phyloP scores from a whole-genome alignment of 2,329 filamentous ascomycete genomes.

The Pseudogymnoascus sp. region DNA sequence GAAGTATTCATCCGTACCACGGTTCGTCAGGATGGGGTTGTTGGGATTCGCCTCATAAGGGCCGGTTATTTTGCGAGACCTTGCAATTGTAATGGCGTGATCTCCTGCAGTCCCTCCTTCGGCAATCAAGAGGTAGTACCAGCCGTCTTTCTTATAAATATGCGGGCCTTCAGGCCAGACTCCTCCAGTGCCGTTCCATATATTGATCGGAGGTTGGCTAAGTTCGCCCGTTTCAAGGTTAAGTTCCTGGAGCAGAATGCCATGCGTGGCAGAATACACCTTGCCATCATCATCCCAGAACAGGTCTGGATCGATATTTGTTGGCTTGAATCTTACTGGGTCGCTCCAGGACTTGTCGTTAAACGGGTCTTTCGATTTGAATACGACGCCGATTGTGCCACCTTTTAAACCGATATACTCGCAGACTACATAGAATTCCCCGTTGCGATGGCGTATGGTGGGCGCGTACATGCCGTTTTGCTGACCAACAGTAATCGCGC shows the following conservation, averaged over 20 bases:
- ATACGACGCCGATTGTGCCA: background rate
- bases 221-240: constrained; percentile 48
- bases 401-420: constrained; percentile 34
- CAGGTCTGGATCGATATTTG: constrained; percentile 53
- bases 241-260: constrained; percentile 27
- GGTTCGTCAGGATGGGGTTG: constrained; percentile 46
- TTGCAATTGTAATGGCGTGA: constrained; percentile 52
- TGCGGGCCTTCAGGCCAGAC: constrained; percentile 52
- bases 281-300: constrained; percentile 49
- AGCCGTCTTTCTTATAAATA: constrained; percentile 48
- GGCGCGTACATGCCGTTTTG: constrained; percentile 39
- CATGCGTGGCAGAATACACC: constrained; percentile 46
- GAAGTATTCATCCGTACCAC: constrained; percentile 39
- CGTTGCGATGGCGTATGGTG: constrained; percentile 36
- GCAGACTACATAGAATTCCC: constrained; percentile 39
- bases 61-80: constrained; percentile 44
- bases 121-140: constrained; percentile 52
- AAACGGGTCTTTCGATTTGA: constrained; percentile 37
- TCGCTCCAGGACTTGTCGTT: constrained; percentile 56
- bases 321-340: constrained; percentile 49
- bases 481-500: background rate
- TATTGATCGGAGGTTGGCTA: constrained; percentile 38
- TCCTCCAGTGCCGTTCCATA: constrained; percentile 53
- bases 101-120: constrained; percentile 53
- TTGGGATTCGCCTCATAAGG: constrained; percentile 53